Conservation (phyloP, 2,329 filamentous ascomycete genomes). For the Pyricularia sp. region DNA sequence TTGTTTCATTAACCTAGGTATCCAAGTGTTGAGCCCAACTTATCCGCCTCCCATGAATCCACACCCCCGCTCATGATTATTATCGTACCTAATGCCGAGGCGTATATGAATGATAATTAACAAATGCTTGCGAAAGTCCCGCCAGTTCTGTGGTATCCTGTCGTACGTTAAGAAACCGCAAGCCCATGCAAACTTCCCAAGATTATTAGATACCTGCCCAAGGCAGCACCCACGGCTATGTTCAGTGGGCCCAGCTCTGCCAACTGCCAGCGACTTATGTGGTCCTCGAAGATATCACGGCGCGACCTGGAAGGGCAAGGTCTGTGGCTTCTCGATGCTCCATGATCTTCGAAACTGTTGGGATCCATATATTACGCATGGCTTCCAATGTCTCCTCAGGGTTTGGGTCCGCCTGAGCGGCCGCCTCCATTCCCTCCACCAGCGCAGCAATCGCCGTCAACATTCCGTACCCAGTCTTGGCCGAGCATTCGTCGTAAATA, state of each 20-base stretch:
- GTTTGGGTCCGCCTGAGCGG: background rate
- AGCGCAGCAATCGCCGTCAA: background rate
- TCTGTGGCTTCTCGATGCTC: background rate
- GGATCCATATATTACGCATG: slow-evolving; percentile 3
- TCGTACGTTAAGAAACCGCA: background rate
- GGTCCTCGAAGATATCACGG: background rate
- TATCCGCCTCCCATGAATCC: background rate
- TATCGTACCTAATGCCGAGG: background rate
- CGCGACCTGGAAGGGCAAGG: background rate
- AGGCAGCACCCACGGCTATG: background rate
- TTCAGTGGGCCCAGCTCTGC: background rate
- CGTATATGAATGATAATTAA: background rate
- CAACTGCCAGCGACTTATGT: background rate
- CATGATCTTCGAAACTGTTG: background rate
- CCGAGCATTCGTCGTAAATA: slow-evolving; percentile 1
- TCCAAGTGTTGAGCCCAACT: background rate
- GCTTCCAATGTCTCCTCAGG: background rate
- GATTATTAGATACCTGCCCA: background rate
- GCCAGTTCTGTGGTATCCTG: background rate
- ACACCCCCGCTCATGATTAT: background rate
- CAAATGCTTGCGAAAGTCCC: background rate
- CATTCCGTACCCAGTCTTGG: background rate
- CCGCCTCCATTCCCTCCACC: background rate
- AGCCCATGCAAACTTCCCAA: background rate
- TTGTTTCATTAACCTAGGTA: background rate